These are phyloP conservation scores for Colletotrichum paranaense DNA, from an alignment of 2,329 filamentous ascomycete species.

Conservation along the genomic window DNA sequence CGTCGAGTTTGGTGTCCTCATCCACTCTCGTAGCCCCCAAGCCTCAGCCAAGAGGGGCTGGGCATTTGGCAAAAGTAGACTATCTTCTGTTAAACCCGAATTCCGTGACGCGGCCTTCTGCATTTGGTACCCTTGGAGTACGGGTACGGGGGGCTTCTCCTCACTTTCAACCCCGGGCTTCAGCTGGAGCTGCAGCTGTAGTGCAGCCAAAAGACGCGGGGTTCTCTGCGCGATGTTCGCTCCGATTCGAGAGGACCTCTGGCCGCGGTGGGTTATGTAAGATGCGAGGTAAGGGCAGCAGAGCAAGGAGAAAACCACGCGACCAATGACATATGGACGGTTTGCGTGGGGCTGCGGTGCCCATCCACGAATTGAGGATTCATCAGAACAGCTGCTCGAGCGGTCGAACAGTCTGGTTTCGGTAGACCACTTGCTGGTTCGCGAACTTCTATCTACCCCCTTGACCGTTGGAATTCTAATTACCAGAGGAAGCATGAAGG, in stretches of 20 bases:
- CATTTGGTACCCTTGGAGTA: neutral
- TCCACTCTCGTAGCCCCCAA: neutral
- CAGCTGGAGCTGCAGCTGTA: neutral
- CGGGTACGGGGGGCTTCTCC: neutral
- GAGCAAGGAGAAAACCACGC: neutral
- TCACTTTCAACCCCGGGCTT: neutral
- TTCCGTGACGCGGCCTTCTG: slow-evolving; percentile 10
- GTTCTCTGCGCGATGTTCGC: neutral
- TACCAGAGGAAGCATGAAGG: neutral
- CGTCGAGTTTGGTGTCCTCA: neutral
- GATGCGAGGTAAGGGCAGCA: neutral
- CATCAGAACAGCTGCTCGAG: no score
- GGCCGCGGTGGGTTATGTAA: neutral
- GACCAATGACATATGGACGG: neutral
- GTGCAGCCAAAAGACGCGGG: neutral
- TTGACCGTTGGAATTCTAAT: neutral
- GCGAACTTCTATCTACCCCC: neutral
- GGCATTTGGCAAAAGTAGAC: neutral
- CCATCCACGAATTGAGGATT: neutral
- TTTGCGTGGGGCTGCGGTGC: neutral
- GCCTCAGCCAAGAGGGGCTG: neutral
- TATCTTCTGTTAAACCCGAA: neutral
- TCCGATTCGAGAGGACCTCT: neutral
- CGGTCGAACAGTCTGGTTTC: no score
- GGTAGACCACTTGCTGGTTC: neutral